phyloP scores from a whole-genome alignment of 371 early-diverging fungal genomes.

The Blakeslea trispora region DNA sequence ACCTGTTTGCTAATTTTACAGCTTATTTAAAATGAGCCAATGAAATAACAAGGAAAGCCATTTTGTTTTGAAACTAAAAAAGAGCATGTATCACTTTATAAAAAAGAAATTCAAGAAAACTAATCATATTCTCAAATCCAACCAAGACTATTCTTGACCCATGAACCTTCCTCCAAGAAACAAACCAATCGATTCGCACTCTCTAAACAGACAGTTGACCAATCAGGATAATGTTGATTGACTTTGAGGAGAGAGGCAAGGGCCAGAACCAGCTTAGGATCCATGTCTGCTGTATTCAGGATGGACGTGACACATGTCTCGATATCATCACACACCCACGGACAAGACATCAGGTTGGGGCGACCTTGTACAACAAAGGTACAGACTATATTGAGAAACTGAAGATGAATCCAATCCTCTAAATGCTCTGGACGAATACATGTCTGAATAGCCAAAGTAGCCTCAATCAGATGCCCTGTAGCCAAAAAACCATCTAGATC shows the following conservation, averaged over 20 bases:
- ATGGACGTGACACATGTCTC: constrained; percentile 16
- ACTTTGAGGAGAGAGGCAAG: constrained; percentile 16
- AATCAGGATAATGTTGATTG: neutral
- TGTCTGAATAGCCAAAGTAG: constrained; percentile 36
- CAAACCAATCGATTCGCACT: constrained; percentile 21
- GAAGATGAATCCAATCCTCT: constrained; percentile 22
- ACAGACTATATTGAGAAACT: constrained; percentile 33
- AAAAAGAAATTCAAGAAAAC: no score
- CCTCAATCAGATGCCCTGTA: constrained; percentile 36
- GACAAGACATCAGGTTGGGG: no score
- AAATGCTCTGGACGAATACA: constrained; percentile 6
- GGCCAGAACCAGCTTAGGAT: constrained; percentile 22
- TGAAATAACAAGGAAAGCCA: no score
- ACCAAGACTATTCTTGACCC: constrained; percentile 28
- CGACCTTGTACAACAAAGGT: constrained; percentile 44
- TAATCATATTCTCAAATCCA: constrained; percentile 4
- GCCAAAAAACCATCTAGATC: constrained; percentile 40
- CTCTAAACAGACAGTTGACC: constrained; percentile 6
- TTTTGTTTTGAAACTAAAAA: no score
- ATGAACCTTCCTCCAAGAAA: constrained; percentile 25
- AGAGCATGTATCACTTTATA: no score
- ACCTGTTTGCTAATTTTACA: no score
- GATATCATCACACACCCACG: no score
- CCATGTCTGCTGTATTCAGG: constrained; percentile 18
- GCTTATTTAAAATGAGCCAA: no score